A percentile compares a stretch with the other conserved stretches of the same genome.
Evolutionary conservation across 768 basidiomycete genomes (phyloP).

Genomic region (Termitomyces sp.): DNA sequence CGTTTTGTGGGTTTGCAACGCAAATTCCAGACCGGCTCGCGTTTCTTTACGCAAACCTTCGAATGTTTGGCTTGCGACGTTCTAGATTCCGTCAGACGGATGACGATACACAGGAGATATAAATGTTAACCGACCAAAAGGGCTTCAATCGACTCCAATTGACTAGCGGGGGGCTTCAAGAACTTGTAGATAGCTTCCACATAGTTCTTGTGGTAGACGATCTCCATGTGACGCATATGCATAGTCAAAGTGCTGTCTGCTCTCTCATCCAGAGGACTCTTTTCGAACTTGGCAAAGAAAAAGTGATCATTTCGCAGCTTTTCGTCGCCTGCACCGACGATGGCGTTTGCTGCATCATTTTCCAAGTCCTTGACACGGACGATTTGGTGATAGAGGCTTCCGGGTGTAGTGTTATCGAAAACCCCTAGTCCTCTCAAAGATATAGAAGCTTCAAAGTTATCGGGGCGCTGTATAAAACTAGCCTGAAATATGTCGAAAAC

Average conservation of each 20-base stretch:
- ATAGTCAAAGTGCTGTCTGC: conserved; percentile 89
- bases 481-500: conserved; percentile 87
- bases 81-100: conserved; percentile 37
- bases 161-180: conserved; percentile 90
- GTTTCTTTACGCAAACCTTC: conserved; percentile 94
- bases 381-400: conserved; percentile 83
- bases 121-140: conserved; percentile 54
- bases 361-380: conserved; percentile 55
- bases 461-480: conserved; percentile 75
- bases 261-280: conserved; percentile 83
- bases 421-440: conserved; percentile 84
- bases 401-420: conserved; percentile 82
- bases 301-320: conserved; percentile 48
- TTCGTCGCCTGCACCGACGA: conserved; percentile 6
- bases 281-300: conserved; percentile 89
- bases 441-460: conserved; percentile 80
- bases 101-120: neutral
- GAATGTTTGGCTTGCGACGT: conserved; percentile 86
- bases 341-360: conserved; percentile 8
- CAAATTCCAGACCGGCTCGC: conserved; percentile 88
- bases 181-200: conserved; percentile 89
- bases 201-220: conserved; percentile 93
- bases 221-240: conserved; percentile 92
- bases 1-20: conserved; percentile 90
- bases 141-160: conserved; percentile 92